Conservation (phyloP, 2,329 filamentous ascomycete species). For the Bertia moriformis region DNA sequence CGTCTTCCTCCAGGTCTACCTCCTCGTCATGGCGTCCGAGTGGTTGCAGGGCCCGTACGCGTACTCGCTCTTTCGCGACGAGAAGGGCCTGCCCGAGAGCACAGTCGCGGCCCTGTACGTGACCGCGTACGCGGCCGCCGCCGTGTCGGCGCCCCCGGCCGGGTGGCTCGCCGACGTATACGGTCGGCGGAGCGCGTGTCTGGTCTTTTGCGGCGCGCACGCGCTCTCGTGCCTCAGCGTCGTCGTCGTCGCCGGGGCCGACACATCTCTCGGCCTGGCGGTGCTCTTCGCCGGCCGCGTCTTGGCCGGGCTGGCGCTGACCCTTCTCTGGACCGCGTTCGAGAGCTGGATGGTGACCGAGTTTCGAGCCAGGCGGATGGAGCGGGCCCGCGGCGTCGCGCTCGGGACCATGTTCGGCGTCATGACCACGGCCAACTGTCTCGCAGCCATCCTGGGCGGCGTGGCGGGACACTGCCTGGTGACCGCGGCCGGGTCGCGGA, state of each 20-base stretch:
- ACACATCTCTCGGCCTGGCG: conserved; percentile 13
- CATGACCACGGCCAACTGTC: conserved; percentile 33
- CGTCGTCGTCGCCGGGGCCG: conserved; percentile 21
- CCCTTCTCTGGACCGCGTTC: conserved; percentile 41
- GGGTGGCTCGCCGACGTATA: conserved; percentile 31
- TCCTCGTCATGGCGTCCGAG: conserved; percentile 32
- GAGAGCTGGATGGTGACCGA: conserved; percentile 48
- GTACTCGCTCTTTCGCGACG: conserved; percentile 14
- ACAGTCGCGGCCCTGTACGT: conserved; percentile 24
- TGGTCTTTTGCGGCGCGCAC: conserved; percentile 37
- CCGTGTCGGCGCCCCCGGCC: conserved; percentile 26
- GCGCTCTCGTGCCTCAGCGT: conserved; percentile 32
- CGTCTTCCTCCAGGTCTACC: conserved; percentile 26
- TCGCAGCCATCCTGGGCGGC: conserved; percentile 34
- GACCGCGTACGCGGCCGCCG: conserved; percentile 26
- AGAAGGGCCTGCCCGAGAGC: conserved; percentile 11
- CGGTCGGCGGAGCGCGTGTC: conserved; percentile 34
- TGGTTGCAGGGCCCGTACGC: conserved; percentile 28
- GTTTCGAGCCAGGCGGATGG: conserved; percentile 28
- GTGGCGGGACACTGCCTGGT: conserved; percentile 33
- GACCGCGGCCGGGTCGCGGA: conserved; percentile 25
- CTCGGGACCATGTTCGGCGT: conserved; percentile 32
- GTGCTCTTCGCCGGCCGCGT: conserved; percentile 35
- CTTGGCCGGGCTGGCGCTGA: conserved; percentile 38
- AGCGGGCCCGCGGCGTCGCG: conserved; percentile 17